Conservation (phyloP, 2,329 filamentous ascomycete species). For the Talaromyces sp. region DNA sequence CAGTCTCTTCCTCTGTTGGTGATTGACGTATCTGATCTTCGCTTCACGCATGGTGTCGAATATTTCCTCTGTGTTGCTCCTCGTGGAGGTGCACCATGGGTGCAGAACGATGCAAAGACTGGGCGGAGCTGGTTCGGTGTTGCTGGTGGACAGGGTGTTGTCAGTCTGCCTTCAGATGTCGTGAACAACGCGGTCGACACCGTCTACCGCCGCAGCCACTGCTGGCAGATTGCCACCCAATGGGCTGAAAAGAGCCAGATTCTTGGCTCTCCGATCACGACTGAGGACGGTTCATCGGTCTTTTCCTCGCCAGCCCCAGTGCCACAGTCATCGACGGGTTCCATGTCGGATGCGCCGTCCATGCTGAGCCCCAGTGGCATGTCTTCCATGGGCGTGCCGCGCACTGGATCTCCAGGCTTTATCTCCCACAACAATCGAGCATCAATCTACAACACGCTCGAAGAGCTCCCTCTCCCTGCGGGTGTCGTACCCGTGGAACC, state of each 20-base stretch:
- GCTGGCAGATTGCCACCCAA: constrained; percentile 60
- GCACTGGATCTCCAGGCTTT: constrained; percentile 28
- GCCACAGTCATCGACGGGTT: constrained; percentile 34
- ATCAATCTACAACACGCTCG: constrained; percentile 42
- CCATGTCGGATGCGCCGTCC: constrained; percentile 24
- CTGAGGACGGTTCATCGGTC: constrained; percentile 33
- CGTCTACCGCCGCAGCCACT: constrained; percentile 64
- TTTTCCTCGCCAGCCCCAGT: constrained; percentile 32
- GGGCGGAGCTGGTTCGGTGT: constrained; percentile 47
- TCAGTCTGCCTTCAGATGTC: constrained; percentile 59
- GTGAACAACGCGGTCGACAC: constrained; percentile 65
- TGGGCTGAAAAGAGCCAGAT: constrained; percentile 50
- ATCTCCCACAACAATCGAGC: constrained; percentile 34
- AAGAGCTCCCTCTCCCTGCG: constrained; percentile 40
- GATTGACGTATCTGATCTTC: constrained; percentile 45
- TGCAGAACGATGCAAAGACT: constrained; percentile 40
- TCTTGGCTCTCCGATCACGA: constrained; percentile 26
- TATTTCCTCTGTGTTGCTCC: constrained; percentile 49
- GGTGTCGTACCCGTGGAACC: constrained; percentile 39
- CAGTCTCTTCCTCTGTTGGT: constrained; percentile 47
- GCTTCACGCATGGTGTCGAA: constrained; percentile 43
- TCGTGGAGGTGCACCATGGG: constrained; percentile 46
- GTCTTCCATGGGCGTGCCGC: constrained; percentile 31
- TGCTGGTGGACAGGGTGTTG: constrained; percentile 60
- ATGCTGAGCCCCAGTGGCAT: constrained; percentile 26